phyloP scores from a whole-genome alignment of 306 rosid species.

The Sindora glabra region DNA sequence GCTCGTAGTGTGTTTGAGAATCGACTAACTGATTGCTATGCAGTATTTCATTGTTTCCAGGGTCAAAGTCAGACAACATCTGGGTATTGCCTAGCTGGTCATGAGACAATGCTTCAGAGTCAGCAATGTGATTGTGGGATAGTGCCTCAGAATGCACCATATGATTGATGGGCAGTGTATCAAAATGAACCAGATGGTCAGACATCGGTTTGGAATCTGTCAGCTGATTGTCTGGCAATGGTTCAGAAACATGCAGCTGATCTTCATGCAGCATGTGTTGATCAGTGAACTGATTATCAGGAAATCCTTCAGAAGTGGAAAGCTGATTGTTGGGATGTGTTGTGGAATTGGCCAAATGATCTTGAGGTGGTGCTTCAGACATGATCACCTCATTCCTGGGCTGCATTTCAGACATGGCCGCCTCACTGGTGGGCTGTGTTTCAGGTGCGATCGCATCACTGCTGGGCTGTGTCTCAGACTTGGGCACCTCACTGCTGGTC shows the following conservation, averaged over 20 bases:
- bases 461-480: too few relatives aligned
- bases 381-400: slow-evolving; percentile 19
- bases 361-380: slow-evolving; percentile 18
- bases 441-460: too few relatives aligned
- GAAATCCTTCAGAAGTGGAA: slow-evolving; percentile 13
- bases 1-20: slow-evolving; percentile 25
- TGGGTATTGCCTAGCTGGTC: slow-evolving; percentile 30
- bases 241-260: slow-evolving; percentile 26
- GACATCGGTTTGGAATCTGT: slow-evolving; percentile 23
- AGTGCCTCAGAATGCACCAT: slow-evolving; percentile 20
- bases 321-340: slow-evolving; percentile 16
- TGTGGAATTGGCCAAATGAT: slow-evolving; percentile 14
- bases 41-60: slow-evolving; percentile 22
- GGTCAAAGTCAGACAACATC: slow-evolving; percentile 30
- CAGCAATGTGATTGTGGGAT: slow-evolving; percentile 19
- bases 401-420: background rate
- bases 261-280: slow-evolving; percentile 28
- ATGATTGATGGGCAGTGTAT: slow-evolving; percentile 20
- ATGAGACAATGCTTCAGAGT: slow-evolving; percentile 20
- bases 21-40: slow-evolving; percentile 17
- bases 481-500: too few relatives aligned
- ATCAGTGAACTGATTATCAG: slow-evolving; percentile 12
- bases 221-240: slow-evolving; percentile 14
- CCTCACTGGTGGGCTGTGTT: too few relatives aligned
- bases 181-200: slow-evolving; percentile 28